Percentiles rank a stretch among this genome's conserved stretches.
These are phyloP conservation scores for Stephania yunnanensis DNA, from an alignment of 164 flowering plant species.

Conservation along the genomic window DNA sequence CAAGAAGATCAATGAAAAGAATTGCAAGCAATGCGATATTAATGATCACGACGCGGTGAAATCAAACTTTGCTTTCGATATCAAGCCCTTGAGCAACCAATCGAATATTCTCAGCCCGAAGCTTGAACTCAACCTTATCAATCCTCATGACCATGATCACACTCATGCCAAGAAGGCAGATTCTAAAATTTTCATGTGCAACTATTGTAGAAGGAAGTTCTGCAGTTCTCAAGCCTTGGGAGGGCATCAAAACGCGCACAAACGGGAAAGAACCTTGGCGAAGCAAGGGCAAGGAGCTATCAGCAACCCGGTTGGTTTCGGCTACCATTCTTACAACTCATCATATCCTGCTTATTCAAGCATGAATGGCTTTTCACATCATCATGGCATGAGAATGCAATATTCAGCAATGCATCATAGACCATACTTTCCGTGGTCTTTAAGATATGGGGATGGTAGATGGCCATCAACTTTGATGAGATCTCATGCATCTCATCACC, in stretches of 20 bases:
- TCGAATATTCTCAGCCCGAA: neutral
- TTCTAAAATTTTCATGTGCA: constrained; percentile 27
- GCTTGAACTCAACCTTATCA: neutral
- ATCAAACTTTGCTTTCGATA: neutral
- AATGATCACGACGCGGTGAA: too few relatives aligned
- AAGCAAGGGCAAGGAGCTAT: constrained; percentile 22
- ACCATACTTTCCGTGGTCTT: constrained; percentile 13
- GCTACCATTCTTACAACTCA: constrained; percentile 9
- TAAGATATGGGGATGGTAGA: constrained; percentile 7
- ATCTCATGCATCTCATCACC: neutral
- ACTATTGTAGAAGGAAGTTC: constrained; percentile 35
- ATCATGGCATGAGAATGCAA: constrained; percentile 21
- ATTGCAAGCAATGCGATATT: too few relatives aligned
- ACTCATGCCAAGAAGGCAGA: too few relatives aligned
- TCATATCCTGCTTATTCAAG: neutral
- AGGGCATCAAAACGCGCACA: constrained; percentile 43
- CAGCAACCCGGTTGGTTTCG: neutral
- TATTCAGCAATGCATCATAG: constrained; percentile 17
- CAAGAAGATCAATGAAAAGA: neutral
- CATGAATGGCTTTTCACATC: neutral
- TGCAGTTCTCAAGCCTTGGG: constrained; percentile 37
- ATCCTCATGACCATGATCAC: neutral
- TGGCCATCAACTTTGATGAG: neutral
- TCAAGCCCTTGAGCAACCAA: neutral
- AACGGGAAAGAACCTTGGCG: constrained; percentile 27